Conservation (phyloP, 768 basidiomycete genomes). For the Roridomyces roridus region DNA sequence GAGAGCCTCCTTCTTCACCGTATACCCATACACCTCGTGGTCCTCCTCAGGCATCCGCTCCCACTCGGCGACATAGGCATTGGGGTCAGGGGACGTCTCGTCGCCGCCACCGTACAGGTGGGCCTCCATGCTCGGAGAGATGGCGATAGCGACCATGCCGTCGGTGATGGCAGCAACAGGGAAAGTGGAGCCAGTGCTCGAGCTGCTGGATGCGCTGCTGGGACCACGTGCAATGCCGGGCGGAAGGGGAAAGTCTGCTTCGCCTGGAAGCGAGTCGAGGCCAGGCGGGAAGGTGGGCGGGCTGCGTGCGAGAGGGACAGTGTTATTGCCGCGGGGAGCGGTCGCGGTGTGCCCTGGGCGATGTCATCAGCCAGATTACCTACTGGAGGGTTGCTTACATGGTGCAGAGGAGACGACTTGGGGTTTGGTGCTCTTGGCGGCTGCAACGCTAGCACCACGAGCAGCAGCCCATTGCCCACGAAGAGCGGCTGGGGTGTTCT, state of each 20-base stretch:
- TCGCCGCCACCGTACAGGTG: constrained; percentile 22
- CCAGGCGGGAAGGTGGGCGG: constrained; percentile 6
- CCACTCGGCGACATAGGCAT: constrained; percentile 30
- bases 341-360: constrained; percentile 24
- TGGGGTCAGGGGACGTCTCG: constrained; percentile 24
- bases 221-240: constrained; percentile 5
- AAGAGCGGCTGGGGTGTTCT: constrained; percentile 17
- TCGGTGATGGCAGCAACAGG: constrained; percentile 18
- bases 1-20: not conserved
- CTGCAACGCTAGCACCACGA: not conserved
- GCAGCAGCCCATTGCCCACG: constrained; percentile 28
- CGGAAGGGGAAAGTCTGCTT: not conserved
- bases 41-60: constrained; percentile 23
- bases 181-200: not conserved
- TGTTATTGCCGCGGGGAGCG: constrained; percentile 21
- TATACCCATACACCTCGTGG: not conserved
- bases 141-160: constrained; percentile 23
- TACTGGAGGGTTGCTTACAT: not conserved
- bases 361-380: not conserved
- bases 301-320: constrained; percentile 1
- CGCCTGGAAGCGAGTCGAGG: not conserved
- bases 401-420: constrained; percentile 16
- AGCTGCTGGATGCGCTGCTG: constrained; percentile 4
- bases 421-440: not conserved
- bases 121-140: constrained; percentile 34